Conservation (phyloP, 805 yeast species). For the Priceomyces melissophilus region DNA sequence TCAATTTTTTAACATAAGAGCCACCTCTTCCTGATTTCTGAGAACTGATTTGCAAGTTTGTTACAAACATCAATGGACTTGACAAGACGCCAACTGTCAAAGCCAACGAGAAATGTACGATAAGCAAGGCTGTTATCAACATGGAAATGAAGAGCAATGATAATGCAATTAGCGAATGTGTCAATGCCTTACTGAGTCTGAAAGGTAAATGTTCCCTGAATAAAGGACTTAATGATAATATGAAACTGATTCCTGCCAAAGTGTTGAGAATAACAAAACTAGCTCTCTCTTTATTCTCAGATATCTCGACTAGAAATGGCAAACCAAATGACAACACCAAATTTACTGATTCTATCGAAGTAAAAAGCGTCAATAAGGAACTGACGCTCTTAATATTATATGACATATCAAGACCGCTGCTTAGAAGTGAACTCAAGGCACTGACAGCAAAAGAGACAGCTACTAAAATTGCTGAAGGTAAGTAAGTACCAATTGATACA, state of each 20-base stretch:
- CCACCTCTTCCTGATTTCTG: background rate
- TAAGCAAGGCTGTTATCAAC: constrained; percentile 67
- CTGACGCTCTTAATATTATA: constrained; percentile 21
- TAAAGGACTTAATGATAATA: constrained; percentile 15
- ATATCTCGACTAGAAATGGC: constrained; percentile 16
- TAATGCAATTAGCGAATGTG: constrained; percentile 40
- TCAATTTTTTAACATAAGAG: constrained; percentile 6
- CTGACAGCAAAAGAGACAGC: constrained; percentile 69
- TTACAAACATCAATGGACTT: constrained; percentile 61
- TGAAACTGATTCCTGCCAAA: constrained; percentile 11
- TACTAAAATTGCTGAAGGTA: constrained; percentile 77
- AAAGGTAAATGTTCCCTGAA: constrained; percentile 5
- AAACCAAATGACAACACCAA: constrained; percentile 19
- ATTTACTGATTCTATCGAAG: constrained; percentile 23
- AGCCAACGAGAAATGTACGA: constrained; percentile 82
- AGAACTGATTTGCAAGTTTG: constrained; percentile 4
- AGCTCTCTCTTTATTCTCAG: constrained; percentile 10
- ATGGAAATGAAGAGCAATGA: constrained; percentile 58
- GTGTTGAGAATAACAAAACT: constrained; percentile 15
- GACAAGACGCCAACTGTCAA: constrained; percentile 65
- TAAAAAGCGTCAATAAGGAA: constrained; percentile 23
- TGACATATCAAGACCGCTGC: constrained; percentile 31
- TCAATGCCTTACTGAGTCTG: constrained; percentile 16
- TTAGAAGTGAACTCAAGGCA: constrained; percentile 55
- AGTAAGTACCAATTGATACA: constrained; percentile 90